A percentile compares a stretch with the other conserved stretches of the same genome.
phyloP scores from a whole-genome alignment of 2,329 filamentous ascomycete genomes.

The Arthroderma uncinatum region DNA sequence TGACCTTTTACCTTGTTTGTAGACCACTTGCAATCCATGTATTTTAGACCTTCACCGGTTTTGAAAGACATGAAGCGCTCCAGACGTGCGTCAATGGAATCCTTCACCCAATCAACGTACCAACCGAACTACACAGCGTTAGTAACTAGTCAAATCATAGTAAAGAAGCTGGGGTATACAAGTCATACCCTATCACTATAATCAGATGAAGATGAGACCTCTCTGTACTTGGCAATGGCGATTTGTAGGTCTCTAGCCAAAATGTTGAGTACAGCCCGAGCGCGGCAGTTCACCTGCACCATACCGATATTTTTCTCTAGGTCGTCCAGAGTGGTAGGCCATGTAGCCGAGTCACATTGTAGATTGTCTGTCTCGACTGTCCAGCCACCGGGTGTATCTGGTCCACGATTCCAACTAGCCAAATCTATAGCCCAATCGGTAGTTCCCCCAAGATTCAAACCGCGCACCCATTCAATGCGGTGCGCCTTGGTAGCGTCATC shows the following conservation, averaged over 20 bases:
- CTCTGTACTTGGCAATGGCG: background rate
- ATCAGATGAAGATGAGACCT: background rate
- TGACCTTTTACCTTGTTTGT: background rate
- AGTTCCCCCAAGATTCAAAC: conserved; percentile 21
- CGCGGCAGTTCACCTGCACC: background rate
- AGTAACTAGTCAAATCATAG: background rate
- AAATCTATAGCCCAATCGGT: conserved; percentile 29
- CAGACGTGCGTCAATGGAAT: background rate
- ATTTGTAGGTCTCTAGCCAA: background rate
- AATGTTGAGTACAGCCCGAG: background rate
- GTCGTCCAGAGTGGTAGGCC: background rate
- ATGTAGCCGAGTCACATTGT: background rate
- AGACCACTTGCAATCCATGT: conserved; percentile 7
- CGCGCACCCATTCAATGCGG: conserved; percentile 16
- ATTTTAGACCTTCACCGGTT: conserved; percentile 1
- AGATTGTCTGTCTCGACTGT: background rate
- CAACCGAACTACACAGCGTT: background rate
- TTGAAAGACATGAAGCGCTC: background rate
- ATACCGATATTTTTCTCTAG: conserved; percentile 1
- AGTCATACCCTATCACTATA: background rate
- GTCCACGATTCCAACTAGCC: background rate
- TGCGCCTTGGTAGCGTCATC: conserved; percentile 17
- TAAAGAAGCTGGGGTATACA: background rate
- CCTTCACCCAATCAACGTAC: conserved; percentile 6
- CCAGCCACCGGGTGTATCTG: background rate